A percentile compares a stretch with the other conserved stretches of the same genome.
phyloP scores from a whole-genome alignment of 78 protist species.

The Dictyostelium capitatum region DNA sequence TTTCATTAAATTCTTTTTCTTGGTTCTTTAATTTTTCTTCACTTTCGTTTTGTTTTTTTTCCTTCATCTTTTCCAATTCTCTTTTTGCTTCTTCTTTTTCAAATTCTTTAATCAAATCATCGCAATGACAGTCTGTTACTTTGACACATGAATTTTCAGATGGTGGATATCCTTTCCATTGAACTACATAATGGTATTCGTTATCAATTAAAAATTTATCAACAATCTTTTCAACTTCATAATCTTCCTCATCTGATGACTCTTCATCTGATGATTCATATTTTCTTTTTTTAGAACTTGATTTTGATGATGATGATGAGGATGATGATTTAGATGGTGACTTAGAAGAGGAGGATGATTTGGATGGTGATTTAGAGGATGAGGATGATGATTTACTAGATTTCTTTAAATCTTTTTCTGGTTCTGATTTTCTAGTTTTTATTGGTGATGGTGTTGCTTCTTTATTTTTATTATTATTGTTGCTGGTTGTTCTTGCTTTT shows the following conservation, averaged over 20 bases:
- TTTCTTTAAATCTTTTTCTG: too few relatives aligned
- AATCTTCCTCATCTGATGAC: neutral
- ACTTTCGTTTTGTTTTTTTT: neutral
- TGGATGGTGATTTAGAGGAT: neutral
- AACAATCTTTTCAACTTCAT: slow-evolving; percentile 35
- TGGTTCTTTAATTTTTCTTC: neutral
- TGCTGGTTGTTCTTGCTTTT: neutral
- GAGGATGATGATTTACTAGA: neutral
- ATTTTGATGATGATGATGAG: neutral
- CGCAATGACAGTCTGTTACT: slow-evolving; percentile 20
- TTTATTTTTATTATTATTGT: too few relatives aligned
- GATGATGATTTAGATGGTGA: neutral
- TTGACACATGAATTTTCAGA: neutral
- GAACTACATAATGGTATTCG: neutral
- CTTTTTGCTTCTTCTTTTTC: neutral
- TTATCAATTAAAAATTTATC: slow-evolving; percentile 14
- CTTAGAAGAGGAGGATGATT: too few relatives aligned
- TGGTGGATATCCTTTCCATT: slow-evolving; percentile 32
- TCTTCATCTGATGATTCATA: slow-evolving; percentile 11
- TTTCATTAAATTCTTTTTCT: neutral
- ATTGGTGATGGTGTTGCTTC: neutral
- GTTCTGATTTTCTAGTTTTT: too few relatives aligned
- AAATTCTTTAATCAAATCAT: slow-evolving; percentile 9
- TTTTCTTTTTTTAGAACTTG: neutral
- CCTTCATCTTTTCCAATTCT: neutral